Base-by-base conservation (phyloP, 2,329 filamentous ascomycete species). In the Aspergillaceae sp. region DNA sequence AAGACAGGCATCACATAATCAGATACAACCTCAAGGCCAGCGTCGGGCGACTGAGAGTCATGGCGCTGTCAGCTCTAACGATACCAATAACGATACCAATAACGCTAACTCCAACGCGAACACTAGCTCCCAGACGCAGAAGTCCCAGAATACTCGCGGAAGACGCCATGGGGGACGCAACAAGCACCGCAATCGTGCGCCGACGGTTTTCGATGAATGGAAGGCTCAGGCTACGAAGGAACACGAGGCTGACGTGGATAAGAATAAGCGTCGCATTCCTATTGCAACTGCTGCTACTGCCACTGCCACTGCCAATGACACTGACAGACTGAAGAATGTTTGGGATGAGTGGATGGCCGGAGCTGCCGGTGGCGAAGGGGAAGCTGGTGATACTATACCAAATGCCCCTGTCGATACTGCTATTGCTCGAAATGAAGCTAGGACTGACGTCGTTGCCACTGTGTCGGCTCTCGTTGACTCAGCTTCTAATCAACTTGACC, bases 131-230 rank as follows among this genome's bases (percentile, higher is more conserved):
- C 19, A 19, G 19, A 19, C 19, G 2, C 19, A 19, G 19, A 19
- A 19, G 19, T 19, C 19, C 19, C 19, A 19, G 19, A 19, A 19
- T 19, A 19, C 19, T 19, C 19, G 19, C 19, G 19, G 19, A 38
- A 38, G 8, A 38, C 26, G 26, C 11, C 8, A 28, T 19, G 36
- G 6, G 19, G 19, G 9, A 8, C 11, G 11, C 11, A 19, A 19
- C 19, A 38, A 26, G 36, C 11, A 19, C 4, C 36, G 36, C 26
- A 41, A 30, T 26, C 51, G 48, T 19, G 48, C 48, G 7, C 50
- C 48, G n/a, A 45, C 45, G 2, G 34, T 48, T 7, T 55, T 48
- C 8, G 54, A 56, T 32, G 52, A 53, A 29, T 56, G 54, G 52
- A 56, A 55, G 34, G 42, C 48, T 5, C 44, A 46, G 36, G 41